These are phyloP conservation scores for Zymoseptoria ardabiliae DNA, from an alignment of 2,329 filamentous ascomycete genomes.

Conservation along the genomic window DNA sequence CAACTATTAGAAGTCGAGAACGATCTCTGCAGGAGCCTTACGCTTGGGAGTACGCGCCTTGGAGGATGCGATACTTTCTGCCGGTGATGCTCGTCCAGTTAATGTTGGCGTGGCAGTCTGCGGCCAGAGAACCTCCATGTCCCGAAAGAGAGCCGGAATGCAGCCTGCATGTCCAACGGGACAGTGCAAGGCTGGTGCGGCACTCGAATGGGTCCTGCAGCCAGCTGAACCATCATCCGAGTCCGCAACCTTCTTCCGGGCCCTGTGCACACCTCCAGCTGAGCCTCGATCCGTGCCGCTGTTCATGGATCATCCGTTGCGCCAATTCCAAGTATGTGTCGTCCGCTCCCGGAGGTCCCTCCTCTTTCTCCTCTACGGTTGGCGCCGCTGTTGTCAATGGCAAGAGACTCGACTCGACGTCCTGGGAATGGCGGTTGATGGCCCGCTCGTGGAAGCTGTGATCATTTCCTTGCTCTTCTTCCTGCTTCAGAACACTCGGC, in stretches of 20 bases:
- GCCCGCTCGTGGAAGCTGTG: conserved; percentile 48
- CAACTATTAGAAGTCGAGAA: conserved; percentile 42
- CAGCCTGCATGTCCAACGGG: too few relatives aligned
- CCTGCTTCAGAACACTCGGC: conserved; percentile 4
- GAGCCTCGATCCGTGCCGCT: too few relatives aligned
- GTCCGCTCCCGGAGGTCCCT: conserved; percentile 33
- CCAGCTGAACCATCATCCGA: too few relatives aligned
- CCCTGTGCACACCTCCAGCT: too few relatives aligned
- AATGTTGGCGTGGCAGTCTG: conserved; percentile 42
- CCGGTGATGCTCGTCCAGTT: conserved; percentile 59
- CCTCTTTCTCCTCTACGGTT: conserved; percentile 12
- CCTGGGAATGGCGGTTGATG: conserved; percentile 53
- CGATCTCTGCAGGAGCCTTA: conserved; percentile 66
- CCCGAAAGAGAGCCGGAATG: too few relatives aligned
- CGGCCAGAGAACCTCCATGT: conserved; percentile 17
- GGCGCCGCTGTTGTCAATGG: conserved; percentile 42
- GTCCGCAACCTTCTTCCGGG: too few relatives aligned
- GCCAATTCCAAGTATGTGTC: conserved; percentile 39
- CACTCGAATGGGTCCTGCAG: too few relatives aligned
- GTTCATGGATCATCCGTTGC: conserved; percentile 1
- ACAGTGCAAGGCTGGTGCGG: too few relatives aligned
- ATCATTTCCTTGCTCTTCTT: not conserved
- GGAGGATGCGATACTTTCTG: conserved; percentile 59
- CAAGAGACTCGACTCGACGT: conserved; percentile 57
- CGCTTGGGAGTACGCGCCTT: conserved; percentile 59